Evolutionary conservation across 495 filamentous ascomycete species (phyloP).

Genomic region (Cryomyces antarcticus): DNA sequence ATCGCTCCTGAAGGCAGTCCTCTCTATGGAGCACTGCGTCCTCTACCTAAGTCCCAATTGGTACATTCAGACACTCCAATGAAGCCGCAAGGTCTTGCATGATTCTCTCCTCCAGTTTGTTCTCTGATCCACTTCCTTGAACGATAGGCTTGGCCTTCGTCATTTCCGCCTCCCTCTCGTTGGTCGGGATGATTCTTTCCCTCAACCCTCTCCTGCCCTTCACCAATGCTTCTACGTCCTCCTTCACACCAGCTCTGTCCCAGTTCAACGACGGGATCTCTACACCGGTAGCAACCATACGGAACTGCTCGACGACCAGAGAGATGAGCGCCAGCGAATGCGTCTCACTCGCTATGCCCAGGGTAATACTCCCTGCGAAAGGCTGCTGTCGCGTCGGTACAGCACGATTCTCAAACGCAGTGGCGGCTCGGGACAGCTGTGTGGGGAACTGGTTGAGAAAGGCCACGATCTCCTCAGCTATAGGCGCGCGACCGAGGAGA

Average conservation of each 20-base stretch:
- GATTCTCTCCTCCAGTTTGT: slow-evolving; percentile 51
- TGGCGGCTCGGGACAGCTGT: slow-evolving; percentile 41
- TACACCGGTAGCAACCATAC: slow-evolving; percentile 37
- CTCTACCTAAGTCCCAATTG: not conserved
- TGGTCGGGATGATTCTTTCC: slow-evolving; percentile 49
- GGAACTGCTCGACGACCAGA: slow-evolving; percentile 38
- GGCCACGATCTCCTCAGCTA: slow-evolving; percentile 58
- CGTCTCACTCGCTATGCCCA: slow-evolving; percentile 51
- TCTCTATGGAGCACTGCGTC: slow-evolving; percentile 8
- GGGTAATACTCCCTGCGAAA: slow-evolving; percentile 32
- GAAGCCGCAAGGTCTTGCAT: slow-evolving; percentile 39
- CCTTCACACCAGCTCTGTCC: slow-evolving; percentile 46
- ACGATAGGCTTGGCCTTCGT: slow-evolving; percentile 16
- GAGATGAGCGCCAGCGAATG: slow-evolving; percentile 57
- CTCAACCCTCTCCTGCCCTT: slow-evolving; percentile 37
- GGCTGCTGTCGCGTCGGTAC: slow-evolving; percentile 18
- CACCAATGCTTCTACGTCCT: slow-evolving; percentile 63
- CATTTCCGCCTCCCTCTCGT: slow-evolving; percentile 47
- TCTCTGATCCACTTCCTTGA: slow-evolving; percentile 23
- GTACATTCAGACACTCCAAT: slow-evolving; percentile 21
- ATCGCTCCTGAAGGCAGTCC: not conserved
- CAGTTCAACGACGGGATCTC: slow-evolving; percentile 49
- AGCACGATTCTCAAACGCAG: slow-evolving; percentile 35
- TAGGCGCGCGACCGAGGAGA: slow-evolving; percentile 54
- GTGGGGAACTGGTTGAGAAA: slow-evolving; percentile 73